Base-by-base conservation (phyloP, 2,329 filamentous ascomycete genomes). In the Colletotrichum chrysophilum region DNA sequence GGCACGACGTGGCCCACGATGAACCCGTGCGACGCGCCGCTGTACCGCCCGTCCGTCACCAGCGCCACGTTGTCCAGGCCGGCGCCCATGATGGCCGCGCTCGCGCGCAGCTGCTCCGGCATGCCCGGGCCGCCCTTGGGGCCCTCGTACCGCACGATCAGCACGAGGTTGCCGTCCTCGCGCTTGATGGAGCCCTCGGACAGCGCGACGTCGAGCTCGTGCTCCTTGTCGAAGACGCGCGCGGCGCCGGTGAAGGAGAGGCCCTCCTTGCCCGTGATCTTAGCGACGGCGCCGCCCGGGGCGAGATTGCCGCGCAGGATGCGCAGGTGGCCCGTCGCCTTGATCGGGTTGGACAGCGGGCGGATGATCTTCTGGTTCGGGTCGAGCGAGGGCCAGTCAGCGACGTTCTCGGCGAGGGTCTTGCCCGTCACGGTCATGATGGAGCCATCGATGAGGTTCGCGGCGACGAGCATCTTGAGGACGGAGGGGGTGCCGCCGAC, bases 231-330 rank as follows among this genome's bases (percentile, higher is more conserved):
- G 84, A 97, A 98, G 61, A 97, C 95, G 24, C 93, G 90, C 1
- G 95, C 96, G 78, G 92, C 92, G 65, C 96, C 96, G 0, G 89
- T 93, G 85, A 98, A 98, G 14, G 86, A 88, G 8, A 96, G 89
- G 4, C 96, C 96, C 84, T 98, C 96, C 84, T 98, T 98, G 43
- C 96, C 96, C 0, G 96, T 98, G 84, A 98, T 98, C 85, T 98
- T 98, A 76, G 96, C 96, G 2, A 98, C 96, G 1, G 96, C 94
- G 38, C 96, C 96, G 13, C 93, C 94, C 2, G 96, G 96, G 4
- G 96, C 95, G 36, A 98, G 90, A 83, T 98, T 98, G 24, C 96
- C 96, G 75, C 91, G 91, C 5, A 98, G 90, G 76, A 98, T 94
- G 84, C 96, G 95, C 76, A 98, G 90, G 84, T 98, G 96, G 58